A percentile compares a stretch with the other conserved stretches of the same genome.
These are phyloP conservation scores for Colletotrichum brevisporum DNA, from an alignment of 2,329 filamentous ascomycete genomes.

Conservation along the genomic window DNA sequence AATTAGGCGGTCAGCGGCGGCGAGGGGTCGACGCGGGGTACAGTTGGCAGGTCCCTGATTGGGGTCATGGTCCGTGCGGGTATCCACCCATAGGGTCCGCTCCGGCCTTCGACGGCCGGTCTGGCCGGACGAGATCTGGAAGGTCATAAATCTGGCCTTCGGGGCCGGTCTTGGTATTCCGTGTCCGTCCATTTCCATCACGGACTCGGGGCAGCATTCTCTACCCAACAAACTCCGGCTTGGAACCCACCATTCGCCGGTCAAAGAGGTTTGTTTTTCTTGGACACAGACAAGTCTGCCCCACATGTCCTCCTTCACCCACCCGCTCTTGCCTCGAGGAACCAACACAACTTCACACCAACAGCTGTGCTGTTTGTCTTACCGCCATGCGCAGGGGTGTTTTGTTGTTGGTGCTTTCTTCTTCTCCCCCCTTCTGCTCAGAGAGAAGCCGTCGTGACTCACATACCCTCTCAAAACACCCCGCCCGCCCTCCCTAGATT, in stretches of 20 bases:
- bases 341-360: too few relatives aligned
- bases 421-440: too few relatives aligned
- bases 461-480: too few relatives aligned
- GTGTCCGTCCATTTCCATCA: not conserved
- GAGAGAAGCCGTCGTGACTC: too few relatives aligned
- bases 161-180: not conserved
- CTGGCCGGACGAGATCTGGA: constrained; percentile 6
- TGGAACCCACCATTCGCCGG: not conserved
- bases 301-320: too few relatives aligned
- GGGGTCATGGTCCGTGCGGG: constrained; percentile 25
- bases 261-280: too few relatives aligned
- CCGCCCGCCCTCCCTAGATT: not conserved
- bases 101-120: constrained; percentile 5
- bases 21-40: constrained; percentile 21
- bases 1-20: constrained; percentile 26
- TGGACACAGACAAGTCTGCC: too few relatives aligned
- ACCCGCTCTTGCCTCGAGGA: too few relatives aligned
- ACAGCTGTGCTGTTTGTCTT: not conserved
- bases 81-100: not conserved
- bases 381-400: not conserved
- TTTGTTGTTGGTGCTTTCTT: not conserved
- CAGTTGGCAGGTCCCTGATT: not conserved
- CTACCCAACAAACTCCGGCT: too few relatives aligned
- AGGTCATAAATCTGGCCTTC: not conserved
- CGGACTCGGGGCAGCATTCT: not conserved